Percentiles rank a stretch among this genome's conserved stretches.
Evolutionary conservation across 768 basidiomycete species (phyloP).

Genomic region (Rhodocollybia butyracea): DNA sequence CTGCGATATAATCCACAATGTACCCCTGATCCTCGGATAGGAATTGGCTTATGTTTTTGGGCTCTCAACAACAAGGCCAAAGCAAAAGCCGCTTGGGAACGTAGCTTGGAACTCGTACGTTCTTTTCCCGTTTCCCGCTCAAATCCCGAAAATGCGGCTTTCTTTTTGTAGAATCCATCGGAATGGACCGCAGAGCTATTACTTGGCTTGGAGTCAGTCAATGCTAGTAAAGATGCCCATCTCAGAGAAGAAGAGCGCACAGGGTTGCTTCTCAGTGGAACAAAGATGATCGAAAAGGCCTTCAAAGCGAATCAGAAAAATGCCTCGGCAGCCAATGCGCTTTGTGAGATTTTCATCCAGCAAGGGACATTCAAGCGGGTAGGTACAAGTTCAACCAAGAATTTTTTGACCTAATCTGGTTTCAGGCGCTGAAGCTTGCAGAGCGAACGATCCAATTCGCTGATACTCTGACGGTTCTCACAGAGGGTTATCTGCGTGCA

Average conservation of each 20-base stretch:
- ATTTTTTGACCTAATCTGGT: neutral
- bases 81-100: conserved; percentile 88
- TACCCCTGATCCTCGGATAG: conserved; percentile 90
- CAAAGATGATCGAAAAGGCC: conserved; percentile 68
- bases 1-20: conserved; percentile 75
- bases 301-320: conserved; percentile 79
- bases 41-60: conserved; percentile 94
- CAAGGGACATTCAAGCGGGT: conserved; percentile 66
- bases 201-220: conserved; percentile 83
- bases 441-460: conserved; percentile 94
- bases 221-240: conserved; percentile 74
- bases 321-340: conserved; percentile 79
- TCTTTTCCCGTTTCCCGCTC: neutral
- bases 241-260: conserved; percentile 61
- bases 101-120: conserved; percentile 81
- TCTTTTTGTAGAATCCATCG: conserved; percentile 55
- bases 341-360: conserved; percentile 76
- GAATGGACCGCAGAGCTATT: conserved; percentile 81
- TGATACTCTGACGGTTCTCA: conserved; percentile 79
- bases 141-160: neutral
- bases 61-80: conserved; percentile 78
- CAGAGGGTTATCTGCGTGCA: conserved; percentile 83
- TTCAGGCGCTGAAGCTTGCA: conserved; percentile 84
- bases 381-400: conserved; percentile 15
- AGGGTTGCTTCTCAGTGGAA: conserved; percentile 59